phyloP scores from a whole-genome alignment of 2,329 filamentous ascomycete species.

The Cytospora paraplurivora region DNA sequence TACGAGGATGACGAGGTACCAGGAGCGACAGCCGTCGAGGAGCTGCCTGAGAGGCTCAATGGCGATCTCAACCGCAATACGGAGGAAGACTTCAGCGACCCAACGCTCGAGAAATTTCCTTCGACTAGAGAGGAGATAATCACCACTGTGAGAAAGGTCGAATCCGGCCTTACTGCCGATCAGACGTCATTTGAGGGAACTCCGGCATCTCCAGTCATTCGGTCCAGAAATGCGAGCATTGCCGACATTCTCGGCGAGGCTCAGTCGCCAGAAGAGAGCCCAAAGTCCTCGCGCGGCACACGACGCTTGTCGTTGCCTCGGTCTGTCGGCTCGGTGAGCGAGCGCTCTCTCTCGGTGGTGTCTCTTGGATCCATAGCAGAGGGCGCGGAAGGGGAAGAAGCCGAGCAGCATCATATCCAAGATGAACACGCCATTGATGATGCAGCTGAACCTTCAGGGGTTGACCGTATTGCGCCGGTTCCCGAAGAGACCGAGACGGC shows the following conservation, averaged over 20 bases:
- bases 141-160: conserved; percentile 48
- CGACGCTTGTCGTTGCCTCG: conserved; percentile 14
- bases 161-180: conserved; percentile 47
- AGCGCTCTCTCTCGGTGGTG: conserved; percentile 38
- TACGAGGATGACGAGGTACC: conserved; percentile 39
- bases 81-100: conserved; percentile 47
- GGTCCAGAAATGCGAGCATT: conserved; percentile 38
- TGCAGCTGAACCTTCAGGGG: background rate
- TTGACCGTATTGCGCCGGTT: too few relatives aligned
- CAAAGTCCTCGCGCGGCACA: conserved; percentile 32
- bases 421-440: background rate
- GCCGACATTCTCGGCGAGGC: conserved; percentile 44
- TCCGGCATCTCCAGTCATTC: conserved; percentile 41
- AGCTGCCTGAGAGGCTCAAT: conserved; percentile 21
- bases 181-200: conserved; percentile 41
- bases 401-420: background rate
- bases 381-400: conserved; percentile 36
- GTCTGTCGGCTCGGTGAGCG: conserved; percentile 30
- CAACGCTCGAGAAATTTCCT: conserved; percentile 52
- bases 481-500: too few relatives aligned
- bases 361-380: conserved; percentile 52
- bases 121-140: conserved; percentile 48
- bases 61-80: conserved; percentile 30
- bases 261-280: conserved; percentile 42
- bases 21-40: conserved; percentile 36